A percentile compares a stretch with the other conserved stretches of the same genome.
Conservation (phyloP, 768 basidiomycete genomes). For the Mycena sanguinolenta region DNA sequence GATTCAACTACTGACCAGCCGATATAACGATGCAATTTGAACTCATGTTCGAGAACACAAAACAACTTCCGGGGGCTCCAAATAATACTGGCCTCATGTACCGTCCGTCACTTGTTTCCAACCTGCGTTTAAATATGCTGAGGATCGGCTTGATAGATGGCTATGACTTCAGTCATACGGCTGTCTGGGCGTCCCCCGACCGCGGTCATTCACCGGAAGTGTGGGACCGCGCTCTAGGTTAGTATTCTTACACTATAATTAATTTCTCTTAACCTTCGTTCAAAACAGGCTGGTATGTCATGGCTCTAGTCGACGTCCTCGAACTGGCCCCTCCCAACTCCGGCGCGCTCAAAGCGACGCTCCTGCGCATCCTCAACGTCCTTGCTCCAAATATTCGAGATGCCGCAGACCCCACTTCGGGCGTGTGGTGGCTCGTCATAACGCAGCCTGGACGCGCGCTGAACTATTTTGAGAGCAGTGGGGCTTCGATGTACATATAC, state of each 20-base stretch:
- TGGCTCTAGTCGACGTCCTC: constrained; percentile 63
- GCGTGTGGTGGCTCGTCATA: constrained; percentile 67
- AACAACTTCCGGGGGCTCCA: constrained; percentile 52
- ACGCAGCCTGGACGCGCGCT: constrained; percentile 58
- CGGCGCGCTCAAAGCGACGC: constrained; percentile 44
- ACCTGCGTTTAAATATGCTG: background rate
- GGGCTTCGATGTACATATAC: constrained; percentile 61
- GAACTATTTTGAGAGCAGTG: constrained; percentile 67
- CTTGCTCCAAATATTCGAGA: constrained; percentile 52
- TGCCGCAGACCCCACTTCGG: constrained; percentile 54
- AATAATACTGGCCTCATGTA: constrained; percentile 60
- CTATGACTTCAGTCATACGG: constrained; percentile 59
- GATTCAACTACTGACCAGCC: background rate
- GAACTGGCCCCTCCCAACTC: constrained; percentile 50
- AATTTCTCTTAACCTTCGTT: background rate
- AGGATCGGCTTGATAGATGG: constrained; percentile 48
- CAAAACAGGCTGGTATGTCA: constrained; percentile 51
- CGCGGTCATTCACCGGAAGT: constrained; percentile 63
- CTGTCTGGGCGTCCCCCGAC: constrained; percentile 60
- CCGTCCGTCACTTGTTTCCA: constrained; percentile 36
- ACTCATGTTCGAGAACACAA: constrained; percentile 59
- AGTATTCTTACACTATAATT: background rate
- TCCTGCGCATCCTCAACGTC: constrained; percentile 50
- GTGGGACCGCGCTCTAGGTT: constrained; percentile 63
- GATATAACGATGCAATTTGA: constrained; percentile 53